phyloP scores from a whole-genome alignment of 352 stramenopile genomes.

The Halophytophthora batemanensis region DNA sequence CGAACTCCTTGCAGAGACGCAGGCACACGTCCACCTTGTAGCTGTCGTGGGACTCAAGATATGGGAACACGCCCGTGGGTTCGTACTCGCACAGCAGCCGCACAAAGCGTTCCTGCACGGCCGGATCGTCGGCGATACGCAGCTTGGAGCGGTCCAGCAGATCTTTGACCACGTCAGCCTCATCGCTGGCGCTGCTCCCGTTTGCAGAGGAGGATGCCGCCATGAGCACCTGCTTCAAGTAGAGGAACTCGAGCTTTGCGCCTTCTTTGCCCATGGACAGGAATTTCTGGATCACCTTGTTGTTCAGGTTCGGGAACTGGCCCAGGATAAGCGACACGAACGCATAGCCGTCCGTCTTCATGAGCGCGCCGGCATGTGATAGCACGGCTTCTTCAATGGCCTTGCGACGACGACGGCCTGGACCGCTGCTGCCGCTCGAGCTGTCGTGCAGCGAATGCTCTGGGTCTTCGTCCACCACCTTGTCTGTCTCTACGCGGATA shows the following conservation, averaged over 20 bases:
- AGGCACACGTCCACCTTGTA: constrained; percentile 86
- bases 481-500: constrained; percentile 64
- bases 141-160: constrained; percentile 79
- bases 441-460: constrained; percentile 32
- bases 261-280: constrained; percentile 76
- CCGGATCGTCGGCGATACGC: constrained; percentile 75
- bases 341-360: constrained; percentile 87
- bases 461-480: constrained; percentile 41
- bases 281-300: constrained; percentile 84
- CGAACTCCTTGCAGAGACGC: constrained; percentile 82
- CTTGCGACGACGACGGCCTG: constrained; percentile 47
- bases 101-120: constrained; percentile 83
- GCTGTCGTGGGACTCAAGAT: constrained; percentile 81
- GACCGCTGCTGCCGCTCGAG: constrained; percentile 20
- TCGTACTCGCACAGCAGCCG: constrained; percentile 78
- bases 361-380: constrained; percentile 66
- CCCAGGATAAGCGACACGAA: constrained; percentile 88
- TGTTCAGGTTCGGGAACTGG: constrained; percentile 84
- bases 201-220: constrained; percentile 48
- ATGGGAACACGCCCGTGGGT: constrained; percentile 70
- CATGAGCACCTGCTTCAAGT: constrained; percentile 79
- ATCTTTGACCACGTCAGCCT: constrained; percentile 76
- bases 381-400: constrained; percentile 79
- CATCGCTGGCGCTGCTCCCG: constrained; percentile 43
- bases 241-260: constrained; percentile 76